A percentile compares a stretch with the other conserved stretches of the same genome.
phyloP scores from a whole-genome alignment of 2,329 filamentous ascomycete species.

The Pseudocercospora eumusae region DNA sequence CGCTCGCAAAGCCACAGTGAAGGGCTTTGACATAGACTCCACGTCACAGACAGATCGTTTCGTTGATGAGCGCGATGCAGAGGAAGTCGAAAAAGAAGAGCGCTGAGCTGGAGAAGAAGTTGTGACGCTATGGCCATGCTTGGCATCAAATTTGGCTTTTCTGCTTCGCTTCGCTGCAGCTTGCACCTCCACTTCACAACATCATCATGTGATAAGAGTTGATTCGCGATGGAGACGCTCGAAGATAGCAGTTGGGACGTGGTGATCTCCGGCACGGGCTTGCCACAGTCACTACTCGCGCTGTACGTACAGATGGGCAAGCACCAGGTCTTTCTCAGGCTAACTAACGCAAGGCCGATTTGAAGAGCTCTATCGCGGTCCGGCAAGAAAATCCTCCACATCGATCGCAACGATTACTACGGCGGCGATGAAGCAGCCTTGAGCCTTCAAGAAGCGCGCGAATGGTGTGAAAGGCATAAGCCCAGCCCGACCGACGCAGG shows the following conservation, averaged over 20 bases:
- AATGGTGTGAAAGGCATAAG: constrained; percentile 61
- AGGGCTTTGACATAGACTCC: constrained; percentile 2
- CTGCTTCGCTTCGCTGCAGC: background rate
- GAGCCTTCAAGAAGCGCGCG: constrained; percentile 76
- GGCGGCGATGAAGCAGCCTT: constrained; percentile 83
- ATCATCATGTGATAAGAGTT: constrained; percentile 15
- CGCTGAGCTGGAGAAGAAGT: background rate
- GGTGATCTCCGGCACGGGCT: constrained; percentile 55
- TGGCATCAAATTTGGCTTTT: background rate
- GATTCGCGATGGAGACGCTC: constrained; percentile 51
- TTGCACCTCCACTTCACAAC: constrained; percentile 13
- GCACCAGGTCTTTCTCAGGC: constrained; percentile 37
- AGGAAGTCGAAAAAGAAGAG: background rate
- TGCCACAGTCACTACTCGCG: constrained; percentile 56
- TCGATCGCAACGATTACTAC: constrained; percentile 87
- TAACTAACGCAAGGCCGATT: constrained; percentile 67
- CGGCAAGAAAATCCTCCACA: constrained; percentile 84
- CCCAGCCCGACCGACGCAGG: constrained; percentile 5
- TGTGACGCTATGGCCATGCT: constrained; percentile 1
- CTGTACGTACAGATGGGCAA: constrained; percentile 46
- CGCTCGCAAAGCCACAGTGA: constrained; percentile 11
- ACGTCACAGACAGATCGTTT: constrained; percentile 6
- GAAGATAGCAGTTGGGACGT: constrained; percentile 55
- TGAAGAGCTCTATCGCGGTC: constrained; percentile 87
- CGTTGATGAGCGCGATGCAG: constrained; percentile 8